Conservation (phyloP, 495 filamentous ascomycete species). For the Saxispiralis lemnorum region DNA sequence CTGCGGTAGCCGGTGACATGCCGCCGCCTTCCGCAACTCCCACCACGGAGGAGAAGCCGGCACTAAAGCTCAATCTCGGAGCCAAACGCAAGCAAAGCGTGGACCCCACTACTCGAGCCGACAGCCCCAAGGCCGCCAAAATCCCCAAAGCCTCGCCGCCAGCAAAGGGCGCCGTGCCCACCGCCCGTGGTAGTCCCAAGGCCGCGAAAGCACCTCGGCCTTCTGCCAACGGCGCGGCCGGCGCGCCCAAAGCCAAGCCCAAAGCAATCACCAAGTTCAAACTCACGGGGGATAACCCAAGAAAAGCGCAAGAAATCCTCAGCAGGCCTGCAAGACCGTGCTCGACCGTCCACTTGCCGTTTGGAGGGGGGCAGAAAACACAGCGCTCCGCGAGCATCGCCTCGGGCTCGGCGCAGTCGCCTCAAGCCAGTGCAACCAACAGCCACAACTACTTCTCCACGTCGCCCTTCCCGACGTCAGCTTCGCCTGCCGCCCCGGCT, state of each 20-base stretch:
- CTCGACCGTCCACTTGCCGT: too few relatives aligned
- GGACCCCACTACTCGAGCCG: slow-evolving; percentile 3
- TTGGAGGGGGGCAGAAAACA: too few relatives aligned
- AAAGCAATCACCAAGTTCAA: too few relatives aligned
- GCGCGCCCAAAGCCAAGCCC: too few relatives aligned
- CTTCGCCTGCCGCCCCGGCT: slow-evolving; percentile 1
- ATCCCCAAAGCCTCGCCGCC: slow-evolving; percentile 2
- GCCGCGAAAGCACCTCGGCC: slow-evolving; percentile 1
- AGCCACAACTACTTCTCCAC: slow-evolving; percentile 2
- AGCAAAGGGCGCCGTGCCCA: not conserved
- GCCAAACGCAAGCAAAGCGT: slow-evolving; percentile 12
- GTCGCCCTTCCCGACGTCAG: not conserved
- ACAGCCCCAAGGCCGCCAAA: slow-evolving; percentile 12
- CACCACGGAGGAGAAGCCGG: not conserved
- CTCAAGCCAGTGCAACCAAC: not conserved
- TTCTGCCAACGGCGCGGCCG: not conserved
- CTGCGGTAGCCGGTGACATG: not conserved
- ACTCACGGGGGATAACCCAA: not conserved
- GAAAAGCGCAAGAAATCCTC: not conserved
- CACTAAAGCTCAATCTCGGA: slow-evolving; percentile 1
- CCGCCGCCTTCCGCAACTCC: slow-evolving; percentile 2
- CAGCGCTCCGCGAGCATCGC: not conserved
- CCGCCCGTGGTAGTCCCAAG: slow-evolving; percentile 3
- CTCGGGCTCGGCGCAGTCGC: slow-evolving; percentile 2
- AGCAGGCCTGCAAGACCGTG: too few relatives aligned